Conservation (phyloP, 225 moss, liverwort and hornwort species). For the Marchantia paleacea region DNA sequence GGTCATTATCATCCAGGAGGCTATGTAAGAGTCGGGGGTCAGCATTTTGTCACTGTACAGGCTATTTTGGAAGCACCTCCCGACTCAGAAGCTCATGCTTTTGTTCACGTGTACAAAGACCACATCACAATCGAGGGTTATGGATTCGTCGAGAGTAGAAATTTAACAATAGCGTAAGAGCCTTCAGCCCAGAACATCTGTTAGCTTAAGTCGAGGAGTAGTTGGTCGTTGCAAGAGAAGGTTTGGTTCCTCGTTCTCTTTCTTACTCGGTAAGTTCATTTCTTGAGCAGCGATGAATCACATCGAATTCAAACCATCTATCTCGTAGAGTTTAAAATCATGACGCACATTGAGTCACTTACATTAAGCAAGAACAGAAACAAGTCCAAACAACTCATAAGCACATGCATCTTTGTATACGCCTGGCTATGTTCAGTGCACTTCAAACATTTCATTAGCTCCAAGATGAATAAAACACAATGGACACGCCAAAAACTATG, state of each 20-base stretch:
- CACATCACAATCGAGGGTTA: slow-evolving; percentile 45
- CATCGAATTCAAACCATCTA: no score
- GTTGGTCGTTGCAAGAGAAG: not conserved
- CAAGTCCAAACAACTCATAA: no score
- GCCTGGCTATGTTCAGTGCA: no score
- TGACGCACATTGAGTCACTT: no score
- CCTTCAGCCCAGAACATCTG: not conserved
- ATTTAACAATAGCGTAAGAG: slow-evolving; percentile 12
- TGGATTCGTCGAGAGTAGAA: slow-evolving; percentile 46
- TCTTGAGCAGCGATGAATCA: no score
- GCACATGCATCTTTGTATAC: no score
- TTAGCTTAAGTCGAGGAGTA: not conserved
- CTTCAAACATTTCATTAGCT: no score
- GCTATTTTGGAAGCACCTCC: slow-evolving; percentile 54
- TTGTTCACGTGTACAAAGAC: slow-evolving; percentile 46
- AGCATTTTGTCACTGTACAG: slow-evolving; percentile 56
- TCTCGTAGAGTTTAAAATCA: no score
- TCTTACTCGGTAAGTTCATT: no score
- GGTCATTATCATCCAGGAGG: slow-evolving; percentile 62
- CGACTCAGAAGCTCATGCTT: slow-evolving; percentile 39
- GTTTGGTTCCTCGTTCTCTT: not conserved
- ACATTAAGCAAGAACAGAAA: no score
- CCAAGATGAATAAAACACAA: no score
- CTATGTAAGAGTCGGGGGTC: slow-evolving; percentile 35
- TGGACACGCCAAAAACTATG: no score